These are phyloP conservation scores for Podila minutissima DNA, from an alignment of 192 early-diverging fungal species.

Conservation along the genomic window DNA sequence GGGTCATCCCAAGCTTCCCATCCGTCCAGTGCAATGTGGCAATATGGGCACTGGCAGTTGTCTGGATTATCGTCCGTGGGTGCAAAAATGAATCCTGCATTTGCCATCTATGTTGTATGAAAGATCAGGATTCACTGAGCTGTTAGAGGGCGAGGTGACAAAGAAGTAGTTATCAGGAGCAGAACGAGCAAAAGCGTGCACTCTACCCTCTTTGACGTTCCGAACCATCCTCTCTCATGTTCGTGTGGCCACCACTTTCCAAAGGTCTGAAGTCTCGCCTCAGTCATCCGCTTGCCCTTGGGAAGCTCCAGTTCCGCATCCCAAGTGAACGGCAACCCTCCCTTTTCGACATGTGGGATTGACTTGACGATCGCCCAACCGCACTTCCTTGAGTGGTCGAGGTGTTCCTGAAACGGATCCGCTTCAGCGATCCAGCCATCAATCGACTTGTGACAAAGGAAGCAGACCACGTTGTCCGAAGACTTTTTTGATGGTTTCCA, in stretches of 20 bases:
- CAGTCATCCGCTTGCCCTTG: slow-evolving; percentile 37
- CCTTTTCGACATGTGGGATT: slow-evolving; percentile 7
- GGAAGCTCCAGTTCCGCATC: slow-evolving; percentile 39
- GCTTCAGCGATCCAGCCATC: slow-evolving; percentile 32
- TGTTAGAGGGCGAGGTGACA: not conserved
- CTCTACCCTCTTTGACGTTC: slow-evolving; percentile 32
- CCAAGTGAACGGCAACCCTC: slow-evolving; percentile 35
- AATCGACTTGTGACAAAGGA: slow-evolving; percentile 46
- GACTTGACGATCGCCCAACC: slow-evolving; percentile 41
- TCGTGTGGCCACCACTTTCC: slow-evolving; percentile 55
- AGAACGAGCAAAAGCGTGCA: not conserved
- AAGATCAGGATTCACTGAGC: not conserved
- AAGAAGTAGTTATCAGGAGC: not conserved
- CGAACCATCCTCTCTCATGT: slow-evolving; percentile 25
- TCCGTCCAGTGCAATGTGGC: slow-evolving; percentile 34
- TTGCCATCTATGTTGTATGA: slow-evolving; percentile 46
- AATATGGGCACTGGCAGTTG: slow-evolving; percentile 48
- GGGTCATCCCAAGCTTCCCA: slow-evolving; percentile 52
- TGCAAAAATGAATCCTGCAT: slow-evolving; percentile 48
- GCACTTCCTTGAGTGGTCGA: slow-evolving; percentile 22
- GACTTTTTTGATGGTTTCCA: slow-evolving; percentile 15
- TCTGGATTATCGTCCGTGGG: slow-evolving; percentile 33
- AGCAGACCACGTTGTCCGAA: slow-evolving; percentile 50
- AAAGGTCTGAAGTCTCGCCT: slow-evolving; percentile 45
- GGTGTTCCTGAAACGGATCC: slow-evolving; percentile 42